Conservation (phyloP, 2,329 filamentous ascomycete genomes). For the Harringtonia aguacate region DNA sequence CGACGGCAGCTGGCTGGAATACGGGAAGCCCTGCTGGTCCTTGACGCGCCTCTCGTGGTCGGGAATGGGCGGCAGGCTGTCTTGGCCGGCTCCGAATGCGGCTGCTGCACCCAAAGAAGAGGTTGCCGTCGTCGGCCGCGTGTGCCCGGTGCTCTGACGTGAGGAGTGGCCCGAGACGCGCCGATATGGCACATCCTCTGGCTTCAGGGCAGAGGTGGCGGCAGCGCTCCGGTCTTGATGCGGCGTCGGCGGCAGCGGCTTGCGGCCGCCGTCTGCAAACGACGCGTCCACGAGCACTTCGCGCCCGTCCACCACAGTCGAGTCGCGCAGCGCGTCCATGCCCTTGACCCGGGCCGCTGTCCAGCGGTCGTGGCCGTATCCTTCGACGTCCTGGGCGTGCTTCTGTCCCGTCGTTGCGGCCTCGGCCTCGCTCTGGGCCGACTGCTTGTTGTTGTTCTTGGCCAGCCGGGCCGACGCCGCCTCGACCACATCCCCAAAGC, state of each 20-base stretch:
- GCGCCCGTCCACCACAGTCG: slow-evolving; percentile 52
- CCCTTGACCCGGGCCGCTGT: slow-evolving; percentile 51
- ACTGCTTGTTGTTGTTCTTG: background rate
- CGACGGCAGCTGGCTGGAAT: slow-evolving; percentile 20
- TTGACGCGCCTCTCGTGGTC: too few relatives aligned
- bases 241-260: too few relatives aligned
- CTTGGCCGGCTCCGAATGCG: too few relatives aligned
- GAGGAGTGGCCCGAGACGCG: too few relatives aligned
- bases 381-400: slow-evolving; percentile 67
- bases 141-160: background rate
- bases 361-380: slow-evolving; percentile 69
- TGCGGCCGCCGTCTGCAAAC: background rate
- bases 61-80: too few relatives aligned
- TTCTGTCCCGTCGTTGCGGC: slow-evolving; percentile 24
- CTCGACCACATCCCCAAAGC: too few relatives aligned
- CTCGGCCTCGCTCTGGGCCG: slow-evolving; percentile 18
- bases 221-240: too few relatives aligned
- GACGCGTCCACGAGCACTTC: slow-evolving; percentile 56
- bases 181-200: too few relatives aligned
- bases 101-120: too few relatives aligned
- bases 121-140: too few relatives aligned
- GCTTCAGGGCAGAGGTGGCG: too few relatives aligned
- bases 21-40: too few relatives aligned
- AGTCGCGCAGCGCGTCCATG: slow-evolving; percentile 56
- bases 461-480: slow-evolving; percentile 15